These are phyloP conservation scores for Oryza rufipogon DNA, from an alignment of 176 grass and related monocot species.

Conservation along the genomic window DNA sequence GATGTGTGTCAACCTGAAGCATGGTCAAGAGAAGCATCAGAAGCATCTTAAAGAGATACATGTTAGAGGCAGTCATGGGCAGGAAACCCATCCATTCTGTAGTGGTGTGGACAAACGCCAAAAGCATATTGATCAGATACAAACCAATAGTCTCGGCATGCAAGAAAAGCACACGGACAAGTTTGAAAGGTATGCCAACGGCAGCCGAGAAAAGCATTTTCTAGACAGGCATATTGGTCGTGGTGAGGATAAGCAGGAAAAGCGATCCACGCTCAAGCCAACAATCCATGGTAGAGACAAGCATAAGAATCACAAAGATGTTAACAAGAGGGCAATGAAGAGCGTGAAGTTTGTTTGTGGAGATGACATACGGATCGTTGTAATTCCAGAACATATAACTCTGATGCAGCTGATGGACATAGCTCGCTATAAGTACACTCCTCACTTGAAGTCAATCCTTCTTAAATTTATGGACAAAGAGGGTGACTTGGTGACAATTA, in stretches of 20 bases:
- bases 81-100: not conserved
- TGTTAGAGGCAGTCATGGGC: constrained; percentile 36
- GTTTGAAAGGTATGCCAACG: constrained; percentile 21
- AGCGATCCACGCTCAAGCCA: not conserved
- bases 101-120: constrained; percentile 22
- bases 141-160: constrained; percentile 8
- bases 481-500: constrained; percentile 89
- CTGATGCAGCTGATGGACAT: constrained; percentile 59
- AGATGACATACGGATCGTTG: constrained; percentile 74
- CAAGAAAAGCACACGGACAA: constrained; percentile 27
- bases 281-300: constrained; percentile 28
- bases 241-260: constrained; percentile 27
- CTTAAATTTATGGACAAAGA: constrained; percentile 76
- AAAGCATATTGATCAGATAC: constrained; percentile 38
- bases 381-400: constrained; percentile 65
- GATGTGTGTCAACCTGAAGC: not conserved
- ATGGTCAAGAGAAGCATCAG: constrained; percentile 16
- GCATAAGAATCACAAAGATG: constrained; percentile 40
- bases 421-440: constrained; percentile 66
- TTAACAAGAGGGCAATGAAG: constrained; percentile 36
- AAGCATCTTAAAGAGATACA: constrained; percentile 30
- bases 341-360: constrained; percentile 66
- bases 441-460: constrained; percentile 57
- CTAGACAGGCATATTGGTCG: not conserved
- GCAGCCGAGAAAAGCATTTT: constrained; percentile 25